Base-by-base conservation (phyloP, 2,329 filamentous ascomycete species). In the Aspergillus amoenus region DNA sequence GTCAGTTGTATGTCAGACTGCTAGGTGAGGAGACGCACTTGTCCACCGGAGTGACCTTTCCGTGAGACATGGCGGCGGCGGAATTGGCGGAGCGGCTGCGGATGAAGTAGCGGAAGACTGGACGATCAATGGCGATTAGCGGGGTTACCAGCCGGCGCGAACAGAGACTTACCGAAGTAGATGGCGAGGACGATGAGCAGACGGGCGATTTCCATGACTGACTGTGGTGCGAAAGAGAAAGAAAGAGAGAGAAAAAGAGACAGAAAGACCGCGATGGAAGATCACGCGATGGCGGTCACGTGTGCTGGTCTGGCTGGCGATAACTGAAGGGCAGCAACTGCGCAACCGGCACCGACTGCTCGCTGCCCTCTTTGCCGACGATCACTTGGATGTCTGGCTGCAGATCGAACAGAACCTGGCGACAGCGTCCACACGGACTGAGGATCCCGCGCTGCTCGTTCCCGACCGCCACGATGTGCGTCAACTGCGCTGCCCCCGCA, bases 1-100 rank as follows among this genome's bases (percentile, higher is more conserved):
- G 17, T 47, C 30, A 34, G 44, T 34, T 22, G 17, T 8, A 42
- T 30, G 27, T 30, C 9, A 30, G 27, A 5, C 44, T 37, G 24
- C 3, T 21, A 24, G 15, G 6, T 7, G n/a, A 13, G 30, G 24
- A 45, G 9, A 22, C 66, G 57, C 63, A 74, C 72, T 72, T 73
- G 66, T 73, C 71, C 13, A 74, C 66, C 55, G 70, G 63, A 55
- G 65, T 64, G n/a, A 73, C 72, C 52, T 73, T 73, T 61, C 70
- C 72, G 64, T 73, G 70, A 22, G 70, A 55, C 65, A 67, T 69
- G 52, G 63, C 70, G 57, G 66, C 47, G 41, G 57, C 39, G 45
- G 58, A 54, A 47, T 48, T 56, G 52, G 32, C 55, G 27, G 45
- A 39, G 43, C 61, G 63, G 41, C 46, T 56, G 24, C 56, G 43